These are phyloP conservation scores for Fusarium chaquense DNA, from an alignment of 2,329 filamentous ascomycete genomes.

Conservation along the genomic window DNA sequence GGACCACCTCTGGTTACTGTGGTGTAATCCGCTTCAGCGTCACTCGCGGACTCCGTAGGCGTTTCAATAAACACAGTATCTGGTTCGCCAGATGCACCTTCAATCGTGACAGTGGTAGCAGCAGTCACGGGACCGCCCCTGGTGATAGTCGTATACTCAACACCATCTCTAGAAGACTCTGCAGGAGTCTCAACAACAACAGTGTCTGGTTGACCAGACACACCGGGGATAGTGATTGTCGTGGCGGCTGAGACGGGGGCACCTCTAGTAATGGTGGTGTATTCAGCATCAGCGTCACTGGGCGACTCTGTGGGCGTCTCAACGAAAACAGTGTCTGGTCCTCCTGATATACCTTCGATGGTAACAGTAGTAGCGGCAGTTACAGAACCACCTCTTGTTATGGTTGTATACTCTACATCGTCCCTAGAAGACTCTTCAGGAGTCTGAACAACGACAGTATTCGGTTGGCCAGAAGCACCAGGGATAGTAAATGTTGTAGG, in stretches of 20 bases:
- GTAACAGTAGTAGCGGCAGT: neutral
- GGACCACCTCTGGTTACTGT: constrained; percentile 15
- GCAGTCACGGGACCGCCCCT: neutral
- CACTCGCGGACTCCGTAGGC: neutral
- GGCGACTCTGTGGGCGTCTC: neutral
- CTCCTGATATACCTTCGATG: neutral
- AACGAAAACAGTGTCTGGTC: constrained; percentile 13
- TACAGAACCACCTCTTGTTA: neutral
- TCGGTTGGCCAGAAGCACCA: neutral
- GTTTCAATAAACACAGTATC: constrained; percentile 3
- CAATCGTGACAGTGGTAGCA: neutral
- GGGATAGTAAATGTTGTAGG: neutral
- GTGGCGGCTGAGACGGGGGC: constrained; percentile 1
- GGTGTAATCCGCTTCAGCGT: neutral
- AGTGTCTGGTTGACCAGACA: neutral
- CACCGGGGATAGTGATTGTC: neutral
- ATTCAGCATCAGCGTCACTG: no score
- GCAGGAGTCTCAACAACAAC: constrained; percentile 1
- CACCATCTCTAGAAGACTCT: rapidly evolving
- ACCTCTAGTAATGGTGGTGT: constrained; percentile 3
- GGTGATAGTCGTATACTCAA: neutral
- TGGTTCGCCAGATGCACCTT: neutral
- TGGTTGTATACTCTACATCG: neutral
- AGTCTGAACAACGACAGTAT: constrained; percentile 9
- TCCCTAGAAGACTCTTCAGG: neutral